Percentiles rank a stretch among this genome's conserved stretches.
These are phyloP conservation scores for Sclerospora graminicola DNA, from an alignment of 352 stramenopile genomes.

Conservation along the genomic window DNA sequence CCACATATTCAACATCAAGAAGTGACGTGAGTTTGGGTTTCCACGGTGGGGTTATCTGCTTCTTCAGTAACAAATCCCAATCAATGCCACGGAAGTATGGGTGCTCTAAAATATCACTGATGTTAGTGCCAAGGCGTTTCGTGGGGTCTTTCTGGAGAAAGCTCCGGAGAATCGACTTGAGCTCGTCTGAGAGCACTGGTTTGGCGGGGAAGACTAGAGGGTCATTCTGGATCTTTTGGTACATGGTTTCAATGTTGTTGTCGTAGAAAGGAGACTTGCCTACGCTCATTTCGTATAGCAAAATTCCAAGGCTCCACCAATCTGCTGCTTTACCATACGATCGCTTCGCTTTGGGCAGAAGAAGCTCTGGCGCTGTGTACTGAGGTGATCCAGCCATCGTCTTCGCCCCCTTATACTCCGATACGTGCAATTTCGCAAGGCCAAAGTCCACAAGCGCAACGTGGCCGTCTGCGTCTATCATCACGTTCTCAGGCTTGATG, in stretches of 20 bases:
- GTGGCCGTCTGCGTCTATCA: constrained; percentile 92
- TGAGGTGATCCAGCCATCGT: constrained; percentile 84
- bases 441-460: constrained; percentile 94
- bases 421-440: constrained; percentile 89
- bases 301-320: constrained; percentile 86
- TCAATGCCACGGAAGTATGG: constrained; percentile 72
- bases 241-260: constrained; percentile 92
- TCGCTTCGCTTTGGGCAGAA: constrained; percentile 77
- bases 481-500: constrained; percentile 95
- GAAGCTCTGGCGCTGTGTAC: constrained; percentile 78
- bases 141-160: constrained; percentile 84
- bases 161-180: constrained; percentile 71
- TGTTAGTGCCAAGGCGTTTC: constrained; percentile 81
- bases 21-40: constrained; percentile 74
- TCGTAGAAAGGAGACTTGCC: constrained; percentile 90
- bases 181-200: constrained; percentile 47
- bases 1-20: constrained; percentile 81
- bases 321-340: constrained; percentile 84
- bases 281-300: constrained; percentile 91
- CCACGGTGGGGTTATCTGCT: constrained; percentile 78
- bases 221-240: constrained; percentile 87
- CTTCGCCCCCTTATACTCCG: constrained; percentile 81
- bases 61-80: constrained; percentile 79
- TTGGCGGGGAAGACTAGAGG: constrained; percentile 71
- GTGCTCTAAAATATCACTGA: constrained; percentile 79